Conservation (phyloP, 1,284 basidiomycete species). For the Cryptococcus sp. region DNA sequence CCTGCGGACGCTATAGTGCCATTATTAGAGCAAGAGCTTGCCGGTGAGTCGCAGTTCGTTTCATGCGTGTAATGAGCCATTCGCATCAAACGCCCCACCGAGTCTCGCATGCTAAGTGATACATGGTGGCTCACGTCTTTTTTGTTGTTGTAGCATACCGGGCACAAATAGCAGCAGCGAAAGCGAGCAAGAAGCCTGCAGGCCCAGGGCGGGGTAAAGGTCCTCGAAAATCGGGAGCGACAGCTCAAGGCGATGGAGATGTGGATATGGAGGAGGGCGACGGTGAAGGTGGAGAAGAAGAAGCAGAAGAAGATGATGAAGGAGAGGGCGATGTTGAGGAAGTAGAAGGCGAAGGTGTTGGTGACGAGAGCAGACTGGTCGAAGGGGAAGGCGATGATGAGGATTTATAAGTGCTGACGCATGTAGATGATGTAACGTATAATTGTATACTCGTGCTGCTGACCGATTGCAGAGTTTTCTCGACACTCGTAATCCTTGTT, state of each 20-base stretch:
- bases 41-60: constrained; percentile 57
- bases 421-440: constrained; percentile 3
- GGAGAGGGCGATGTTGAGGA: constrained; percentile 9
- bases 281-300: constrained; percentile 17
- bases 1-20: constrained; percentile 65
- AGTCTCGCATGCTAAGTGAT: neutral
- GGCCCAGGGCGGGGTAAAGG: constrained; percentile 41
- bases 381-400: constrained; percentile 5
- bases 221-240: constrained; percentile 37
- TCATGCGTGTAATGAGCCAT: neutral
- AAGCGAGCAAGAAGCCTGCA: constrained; percentile 40
- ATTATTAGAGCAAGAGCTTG: constrained; percentile 68
- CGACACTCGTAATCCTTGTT: too few relatives aligned
- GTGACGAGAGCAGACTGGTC: constrained; percentile 15
- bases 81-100: neutral
- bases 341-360: constrained; percentile 1
- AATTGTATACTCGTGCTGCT: neutral
- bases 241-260: constrained; percentile 26
- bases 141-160: constrained; percentile 34
- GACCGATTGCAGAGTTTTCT: neutral
- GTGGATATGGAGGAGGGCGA: constrained; percentile 24
- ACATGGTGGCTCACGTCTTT: neutral
- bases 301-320: constrained; percentile 14
- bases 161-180: constrained; percentile 23
- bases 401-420: neutral